Percentiles rank a stretch among this genome's conserved stretches.
Evolutionary conservation across 495 filamentous ascomycete species (phyloP).

Genomic region (Annulohypoxylon bovei): DNA sequence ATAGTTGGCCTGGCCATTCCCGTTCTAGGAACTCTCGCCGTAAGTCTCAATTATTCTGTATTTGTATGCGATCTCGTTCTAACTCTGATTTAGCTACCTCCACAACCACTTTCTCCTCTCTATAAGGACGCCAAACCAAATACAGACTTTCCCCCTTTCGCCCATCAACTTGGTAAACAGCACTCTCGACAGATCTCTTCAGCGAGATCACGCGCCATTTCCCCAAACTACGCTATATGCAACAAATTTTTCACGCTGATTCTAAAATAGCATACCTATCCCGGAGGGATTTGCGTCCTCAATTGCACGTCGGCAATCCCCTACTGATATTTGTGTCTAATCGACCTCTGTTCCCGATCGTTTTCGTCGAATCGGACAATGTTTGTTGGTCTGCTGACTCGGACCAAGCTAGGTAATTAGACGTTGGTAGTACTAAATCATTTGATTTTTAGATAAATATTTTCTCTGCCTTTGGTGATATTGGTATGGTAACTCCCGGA

Average conservation of each 20-base stretch:
- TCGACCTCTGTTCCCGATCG: constrained; percentile 13
- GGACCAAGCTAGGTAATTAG: constrained; percentile 37
- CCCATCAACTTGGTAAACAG: constrained; percentile 33
- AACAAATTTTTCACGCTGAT: constrained; percentile 40
- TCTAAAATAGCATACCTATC: constrained; percentile 39
- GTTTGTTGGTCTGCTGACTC: constrained; percentile 24
- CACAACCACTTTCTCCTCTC: constrained; percentile 5
- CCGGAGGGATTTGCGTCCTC: constrained; percentile 27
- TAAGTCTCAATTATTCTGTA: constrained; percentile 26
- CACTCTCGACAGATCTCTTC: constrained; percentile 10
- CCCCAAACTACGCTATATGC: constrained; percentile 16
- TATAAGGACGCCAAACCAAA: constrained; percentile 9
- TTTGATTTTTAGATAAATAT: constrained; percentile 34
- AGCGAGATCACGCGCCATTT: constrained; percentile 5
- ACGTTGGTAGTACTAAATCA: constrained; percentile 41
- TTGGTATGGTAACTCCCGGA: constrained; percentile 36
- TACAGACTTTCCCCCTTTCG: neutral
- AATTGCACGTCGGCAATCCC: constrained; percentile 3
- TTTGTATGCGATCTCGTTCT: neutral
- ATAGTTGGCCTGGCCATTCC: constrained; percentile 53
- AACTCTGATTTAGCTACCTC: constrained; percentile 9
- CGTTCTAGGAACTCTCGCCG: constrained; percentile 52
- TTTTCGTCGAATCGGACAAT: constrained; percentile 20
- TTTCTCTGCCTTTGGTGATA: constrained; percentile 27
- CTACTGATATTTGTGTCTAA: constrained; percentile 19